Evolutionary conservation across 140 eudicot species (phyloP), one percentile per base, ranked within the genome.

Genomic region (Ambrosia hybrid): DNA sequence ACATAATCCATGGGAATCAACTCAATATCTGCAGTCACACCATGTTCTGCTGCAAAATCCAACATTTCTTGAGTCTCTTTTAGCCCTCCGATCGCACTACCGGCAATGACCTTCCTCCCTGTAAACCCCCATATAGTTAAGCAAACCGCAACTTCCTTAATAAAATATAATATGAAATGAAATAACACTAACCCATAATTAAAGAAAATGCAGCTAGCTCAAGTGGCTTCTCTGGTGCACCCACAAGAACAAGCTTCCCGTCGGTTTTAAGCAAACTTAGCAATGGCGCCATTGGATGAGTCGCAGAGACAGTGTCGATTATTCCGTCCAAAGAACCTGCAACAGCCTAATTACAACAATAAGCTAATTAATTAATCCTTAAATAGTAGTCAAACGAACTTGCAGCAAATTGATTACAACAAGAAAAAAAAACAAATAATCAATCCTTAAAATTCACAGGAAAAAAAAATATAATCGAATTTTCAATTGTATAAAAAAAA

Each of bases 21-120:
- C 60, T 51, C 46, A 11, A 68, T 33, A 68, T 68, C 73, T 4
- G 73, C 61, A 4, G 73, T 51, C 9, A 68, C 33, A 6, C 57
- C 57, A 13, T 51, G 57, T 51, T 51, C 16, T 11, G 16, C 57
- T 12, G 57, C 57, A 51, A 51, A 51, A 51, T 51, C 57, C 12
- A 51, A 5, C 57, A 51, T 51, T 51, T 51, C 57, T 51, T 51
- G 57, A 51, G 57, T 51, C 57, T 51, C 15, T 51, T 51, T 51
- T 51, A 51, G 3, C 57, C 16, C 16, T 51, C 57, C 57, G 5
- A 13, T 51, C 57, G 57, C 15, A 51, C 57, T 51, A 51, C 57
- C 57, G 2, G 57, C 16, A 51, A 51, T 1, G 17, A 51, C 13
- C 57, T 51, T 51, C 52, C 52, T 46, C n/a, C 52, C 52, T 46